Percentiles rank a stretch among this genome's conserved stretches.
Conservation (phyloP, 1,139 yeast species). For the Magnusiomyces clavatus region DNA sequence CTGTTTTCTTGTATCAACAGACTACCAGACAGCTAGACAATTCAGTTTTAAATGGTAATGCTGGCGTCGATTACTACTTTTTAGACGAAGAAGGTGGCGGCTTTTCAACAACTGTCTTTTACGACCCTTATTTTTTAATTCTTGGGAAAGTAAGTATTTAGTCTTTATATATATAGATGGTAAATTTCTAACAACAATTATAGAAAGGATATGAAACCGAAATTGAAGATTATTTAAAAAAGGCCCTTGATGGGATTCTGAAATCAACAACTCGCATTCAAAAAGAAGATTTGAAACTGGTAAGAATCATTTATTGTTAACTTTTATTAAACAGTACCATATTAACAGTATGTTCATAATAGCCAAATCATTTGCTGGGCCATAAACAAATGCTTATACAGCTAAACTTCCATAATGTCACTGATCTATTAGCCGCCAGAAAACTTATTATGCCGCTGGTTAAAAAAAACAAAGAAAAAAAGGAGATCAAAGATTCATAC, state of each 20-base stretch:
- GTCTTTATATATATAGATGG: background rate
- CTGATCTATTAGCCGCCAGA: conserved; percentile 70
- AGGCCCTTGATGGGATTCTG: conserved; percentile 54
- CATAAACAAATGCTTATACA: conserved; percentile 55
- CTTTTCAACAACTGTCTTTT: conserved; percentile 76
- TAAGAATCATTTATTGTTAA: background rate
- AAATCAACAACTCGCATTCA: conserved; percentile 48
- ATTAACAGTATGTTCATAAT: background rate
- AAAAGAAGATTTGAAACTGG: conserved; percentile 68
- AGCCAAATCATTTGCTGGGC: conserved; percentile 82
- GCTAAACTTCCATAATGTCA: conserved; percentile 65
- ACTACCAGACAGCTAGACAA: conserved; percentile 53
- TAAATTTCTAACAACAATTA: background rate
- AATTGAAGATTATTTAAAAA: conserved; percentile 77
- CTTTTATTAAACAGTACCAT: background rate
- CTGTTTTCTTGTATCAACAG: conserved; percentile 12
- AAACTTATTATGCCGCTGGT: conserved; percentile 61
- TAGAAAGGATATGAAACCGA: conserved; percentile 55
- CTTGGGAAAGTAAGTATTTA: conserved; percentile 43
- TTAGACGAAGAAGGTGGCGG: conserved; percentile 97
- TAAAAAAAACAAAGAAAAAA: conserved; percentile 54
- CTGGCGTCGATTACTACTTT: conserved; percentile 93
- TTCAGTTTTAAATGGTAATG: conserved; percentile 31
- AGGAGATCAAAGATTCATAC: conserved; percentile 66
- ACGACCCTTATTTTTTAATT: conserved; percentile 84